Evolutionary conservation across 78 protist species (phyloP).

Genomic region (Guillardia theta): DNA sequence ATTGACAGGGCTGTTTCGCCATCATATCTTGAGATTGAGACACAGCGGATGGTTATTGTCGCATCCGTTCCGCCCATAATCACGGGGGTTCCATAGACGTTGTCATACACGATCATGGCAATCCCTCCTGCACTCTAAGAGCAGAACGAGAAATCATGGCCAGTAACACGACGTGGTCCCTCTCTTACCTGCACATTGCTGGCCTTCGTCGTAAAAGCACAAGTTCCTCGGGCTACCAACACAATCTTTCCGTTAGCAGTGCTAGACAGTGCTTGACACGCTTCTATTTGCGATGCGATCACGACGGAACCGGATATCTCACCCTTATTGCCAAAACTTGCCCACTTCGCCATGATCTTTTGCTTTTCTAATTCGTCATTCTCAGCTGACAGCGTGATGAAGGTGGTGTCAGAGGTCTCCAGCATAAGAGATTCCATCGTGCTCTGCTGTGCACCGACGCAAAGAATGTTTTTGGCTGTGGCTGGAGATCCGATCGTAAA

Average conservation of each 20-base stretch:
- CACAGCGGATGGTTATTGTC: background rate
- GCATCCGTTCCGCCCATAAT: background rate
- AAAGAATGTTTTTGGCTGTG: slow-evolving; percentile 1
- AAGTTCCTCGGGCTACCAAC: background rate
- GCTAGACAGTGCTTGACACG: too few species aligned
- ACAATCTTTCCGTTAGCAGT: background rate
- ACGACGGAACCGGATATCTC: background rate
- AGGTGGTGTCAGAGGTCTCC: background rate
- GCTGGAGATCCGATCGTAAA: background rate
- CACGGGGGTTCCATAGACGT: background rate
- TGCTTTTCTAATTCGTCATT: background rate
- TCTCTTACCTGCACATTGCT: background rate
- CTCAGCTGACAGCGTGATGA: background rate
- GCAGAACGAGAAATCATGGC: too few species aligned
- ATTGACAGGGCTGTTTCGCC: background rate
- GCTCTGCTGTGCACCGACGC: slow-evolving; percentile 26
- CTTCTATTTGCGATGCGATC: too few species aligned
- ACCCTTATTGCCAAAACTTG: background rate
- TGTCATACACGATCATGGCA: background rate
- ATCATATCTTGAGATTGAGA: background rate
- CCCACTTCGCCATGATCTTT: background rate
- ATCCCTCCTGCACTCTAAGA: background rate
- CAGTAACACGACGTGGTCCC: too few species aligned
- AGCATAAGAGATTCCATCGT: background rate
- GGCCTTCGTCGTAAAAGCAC: background rate